Base-by-base conservation (phyloP, 306 rosid genomes). In the Prunus kanzakura region DNA sequence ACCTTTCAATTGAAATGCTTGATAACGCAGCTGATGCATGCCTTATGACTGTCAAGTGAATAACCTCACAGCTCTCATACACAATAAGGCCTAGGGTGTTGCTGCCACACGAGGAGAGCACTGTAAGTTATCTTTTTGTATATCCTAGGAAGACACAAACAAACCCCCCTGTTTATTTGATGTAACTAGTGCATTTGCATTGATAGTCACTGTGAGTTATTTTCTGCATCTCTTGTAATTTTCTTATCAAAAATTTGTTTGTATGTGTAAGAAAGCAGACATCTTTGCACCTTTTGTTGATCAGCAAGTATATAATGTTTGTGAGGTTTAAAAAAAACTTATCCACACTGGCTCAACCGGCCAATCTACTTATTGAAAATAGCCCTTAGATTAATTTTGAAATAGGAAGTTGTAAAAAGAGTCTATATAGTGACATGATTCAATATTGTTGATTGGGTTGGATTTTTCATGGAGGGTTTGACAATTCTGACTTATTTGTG, bases 71-170 rank as follows among this genome's bases (percentile, higher is more conserved):
- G 76, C 80, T 80, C 54, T 66, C 79, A 16, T 76, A 54, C 71
- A 77, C 43, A 86, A 82, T 76, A 81, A 85, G 84, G 82, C 78
- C 52, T 72, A 63, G 71, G 72, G 75, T 82, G 80, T 81, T 87
- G 88, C 78, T 73, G 82, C 83, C 87, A 86, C 71, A 64, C 64
- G 35, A 67, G 79, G 80, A 73, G 81, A 60, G 60, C 55, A 78
- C 69, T 65, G 84, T 89, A 86, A 85, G 83, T 83, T 90, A 46
- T 67, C 76, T 81, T 77, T 75, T 52, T 69, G 58, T 55, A 74
- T 82, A 71, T 72, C 60, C 43, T 65, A 55, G 43, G 76, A 61
- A 58, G 63, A 77, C 70, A 76, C 66, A 47, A 73, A 77, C 54
- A 54, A 45, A 69, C 69, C 30, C 74, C 79, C 81, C 51, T 71